A percentile compares a stretch with the other conserved stretches of the same genome.
Conservation (phyloP, 345 rosid species). For the Brassica incana region DNA sequence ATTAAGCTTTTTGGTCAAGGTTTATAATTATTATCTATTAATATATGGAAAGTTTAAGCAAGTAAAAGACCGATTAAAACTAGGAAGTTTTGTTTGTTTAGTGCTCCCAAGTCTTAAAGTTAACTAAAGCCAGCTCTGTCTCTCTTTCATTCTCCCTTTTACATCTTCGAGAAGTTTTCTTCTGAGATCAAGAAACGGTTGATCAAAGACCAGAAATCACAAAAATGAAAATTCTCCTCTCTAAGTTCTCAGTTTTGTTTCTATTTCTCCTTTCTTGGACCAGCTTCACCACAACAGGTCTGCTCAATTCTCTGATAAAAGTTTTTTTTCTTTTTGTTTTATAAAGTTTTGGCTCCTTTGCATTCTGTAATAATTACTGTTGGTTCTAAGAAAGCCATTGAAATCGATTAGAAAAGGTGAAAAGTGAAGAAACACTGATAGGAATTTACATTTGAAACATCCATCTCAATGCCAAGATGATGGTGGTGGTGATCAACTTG, state of each 20-base stretch:
- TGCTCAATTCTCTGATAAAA: background rate
- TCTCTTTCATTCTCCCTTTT: conserved; percentile 7
- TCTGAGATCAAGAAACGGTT: conserved; percentile 20
- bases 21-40: background rate
- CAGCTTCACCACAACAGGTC: conserved; percentile 58
- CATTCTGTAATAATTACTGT: conserved; percentile 13
- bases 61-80: conserved; percentile 21
- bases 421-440: background rate
- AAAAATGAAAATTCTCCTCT: conserved; percentile 43
- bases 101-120: conserved; percentile 23
- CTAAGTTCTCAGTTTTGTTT: conserved; percentile 38
- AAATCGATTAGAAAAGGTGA: background rate
- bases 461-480: background rate
- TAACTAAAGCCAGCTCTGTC: conserved; percentile 21
- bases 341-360: background rate
- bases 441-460: conserved; percentile 5
- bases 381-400: background rate
- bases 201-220: background rate
- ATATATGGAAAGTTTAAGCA: background rate
- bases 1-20: background rate
- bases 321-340: background rate
- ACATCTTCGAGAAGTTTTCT: conserved; percentile 18
- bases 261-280: conserved; percentile 46
- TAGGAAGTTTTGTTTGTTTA: conserved; percentile 28
- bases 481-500: background rate